Conservation (phyloP, 2,329 filamentous ascomycete genomes). For the Phyllosticta citrichinensis region DNA sequence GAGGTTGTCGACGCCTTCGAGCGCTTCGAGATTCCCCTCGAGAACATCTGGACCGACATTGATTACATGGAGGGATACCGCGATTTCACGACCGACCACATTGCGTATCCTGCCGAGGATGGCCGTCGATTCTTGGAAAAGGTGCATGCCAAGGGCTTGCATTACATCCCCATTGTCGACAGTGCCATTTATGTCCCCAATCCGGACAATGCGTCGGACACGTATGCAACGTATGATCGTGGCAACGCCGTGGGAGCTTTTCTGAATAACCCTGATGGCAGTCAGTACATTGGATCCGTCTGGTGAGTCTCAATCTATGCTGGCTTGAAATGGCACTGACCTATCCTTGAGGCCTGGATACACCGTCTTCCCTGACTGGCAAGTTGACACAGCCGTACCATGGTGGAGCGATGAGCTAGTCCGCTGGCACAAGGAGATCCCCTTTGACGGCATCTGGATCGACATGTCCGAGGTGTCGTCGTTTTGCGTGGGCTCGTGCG, state of each 20-base stretch:
- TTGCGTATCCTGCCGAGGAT: constrained; percentile 40
- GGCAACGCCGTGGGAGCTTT: constrained; percentile 41
- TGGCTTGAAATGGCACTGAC: neutral
- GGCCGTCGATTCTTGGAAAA: constrained; percentile 42
- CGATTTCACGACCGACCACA: constrained; percentile 47
- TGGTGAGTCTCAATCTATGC: constrained; percentile 24
- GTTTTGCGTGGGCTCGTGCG: constrained; percentile 64
- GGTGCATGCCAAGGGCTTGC: constrained; percentile 44
- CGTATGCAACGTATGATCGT: constrained; percentile 41
- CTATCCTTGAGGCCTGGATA: constrained; percentile 35
- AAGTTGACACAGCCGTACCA: constrained; percentile 47
- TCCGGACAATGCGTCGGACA: constrained; percentile 55
- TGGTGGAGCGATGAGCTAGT: constrained; percentile 50
- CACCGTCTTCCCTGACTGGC: constrained; percentile 52
- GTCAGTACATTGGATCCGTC: constrained; percentile 44
- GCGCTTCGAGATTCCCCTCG: constrained; percentile 46
- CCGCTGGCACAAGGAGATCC: constrained; percentile 42
- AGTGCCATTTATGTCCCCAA: constrained; percentile 63
- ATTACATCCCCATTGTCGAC: constrained; percentile 53
- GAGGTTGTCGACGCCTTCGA: constrained; percentile 45
- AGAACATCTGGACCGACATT: constrained; percentile 37
- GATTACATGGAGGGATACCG: constrained; percentile 51
- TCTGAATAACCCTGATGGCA: constrained; percentile 45
- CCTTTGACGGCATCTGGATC: constrained; percentile 44
- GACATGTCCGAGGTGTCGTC: constrained; percentile 54